phyloP scores from a whole-genome alignment of 2,329 filamentous ascomycete species.

The Talaromyces sp. region DNA sequence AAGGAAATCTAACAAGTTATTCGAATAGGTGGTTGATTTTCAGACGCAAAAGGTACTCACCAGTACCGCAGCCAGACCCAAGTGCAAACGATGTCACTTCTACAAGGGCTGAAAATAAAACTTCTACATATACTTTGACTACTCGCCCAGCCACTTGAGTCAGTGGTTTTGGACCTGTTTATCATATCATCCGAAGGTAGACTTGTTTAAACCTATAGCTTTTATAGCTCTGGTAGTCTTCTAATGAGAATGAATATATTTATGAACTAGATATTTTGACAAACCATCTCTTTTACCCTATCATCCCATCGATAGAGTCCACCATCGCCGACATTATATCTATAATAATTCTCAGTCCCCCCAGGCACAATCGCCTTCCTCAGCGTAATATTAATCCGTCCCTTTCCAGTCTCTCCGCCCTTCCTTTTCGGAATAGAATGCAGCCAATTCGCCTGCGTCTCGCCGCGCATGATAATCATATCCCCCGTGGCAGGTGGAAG shows the following conservation, averaged over 20 bases:
- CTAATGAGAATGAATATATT: not conserved
- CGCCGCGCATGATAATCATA: conserved; percentile 72
- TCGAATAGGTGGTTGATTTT: not conserved
- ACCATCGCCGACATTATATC: conserved; percentile 72
- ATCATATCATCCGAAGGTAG: not conserved
- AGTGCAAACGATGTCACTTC: not conserved
- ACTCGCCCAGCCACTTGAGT: not conserved
- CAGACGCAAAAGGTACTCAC: not conserved
- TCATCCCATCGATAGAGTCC: conserved; percentile 63
- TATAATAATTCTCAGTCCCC: conserved; percentile 78
- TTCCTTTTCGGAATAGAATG: conserved; percentile 73
- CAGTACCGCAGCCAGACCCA: not conserved
- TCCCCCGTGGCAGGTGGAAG: conserved; percentile 60
- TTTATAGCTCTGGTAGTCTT: not conserved
- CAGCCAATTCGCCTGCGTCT: conserved; percentile 70
- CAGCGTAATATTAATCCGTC: conserved; percentile 73
- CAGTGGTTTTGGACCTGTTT: not conserved
- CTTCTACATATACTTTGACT: no score
- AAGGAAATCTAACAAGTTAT: not conserved
- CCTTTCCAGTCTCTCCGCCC: conserved; percentile 58
- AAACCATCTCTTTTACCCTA: not conserved
- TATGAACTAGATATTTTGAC: not conserved
- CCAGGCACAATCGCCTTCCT: conserved; percentile 63
- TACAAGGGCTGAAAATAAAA: not conserved
- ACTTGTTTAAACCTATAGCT: not conserved